Evolutionary conservation across 2,329 filamentous ascomycete species (phyloP), one percentile per base, ranked within the genome.

Genomic region (Sclerotinia spermophila): DNA sequence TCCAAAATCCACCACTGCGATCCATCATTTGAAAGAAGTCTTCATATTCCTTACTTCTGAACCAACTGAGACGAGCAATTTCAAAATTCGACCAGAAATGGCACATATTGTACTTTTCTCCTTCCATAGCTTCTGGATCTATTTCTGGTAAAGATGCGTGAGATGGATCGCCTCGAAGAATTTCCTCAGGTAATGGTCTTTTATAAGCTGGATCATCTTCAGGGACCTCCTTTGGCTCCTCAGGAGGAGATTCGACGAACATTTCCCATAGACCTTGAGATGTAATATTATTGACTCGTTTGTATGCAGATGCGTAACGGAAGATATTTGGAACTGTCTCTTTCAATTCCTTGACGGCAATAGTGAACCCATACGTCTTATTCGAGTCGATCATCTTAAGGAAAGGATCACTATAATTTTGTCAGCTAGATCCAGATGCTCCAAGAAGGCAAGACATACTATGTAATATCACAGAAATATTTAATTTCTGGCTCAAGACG

Each of bases 61-160:
- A 98, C 89, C 94, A 99, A 82, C 93, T 91, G 72, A 99, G 87
- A 72, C 90, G 89, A 21, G 96, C 96, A 82, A 99, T 99, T 82
- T 99, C 96, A 76, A 99, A 99, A 81, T 99, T 99, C 81, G 94
- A 97, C 96, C 96, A 99, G 85, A 97, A 99, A 84, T 99, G 96
- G 81, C 96, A 99, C 96, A 99, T 99, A 83, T 99, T 99, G 86
- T 99, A 99, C 77, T 90, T 92, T 81, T 99, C 96, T 74, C 94
- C 93, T 80, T 98, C 95, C 96, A 99, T 99, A 56, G 90, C 88
- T 79, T 98, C 94, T 0, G 91, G 90, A 78, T 98, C 93, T 70
- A 97, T 92, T 56, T 96, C 89, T 42, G 91, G 89, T n/a, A 93
- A 82, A 45, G 86, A 86, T 73, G 90, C 89, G 69, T 86, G 86